phyloP scores from a whole-genome alignment of 2,329 filamentous ascomycete species.

The Salinomyces thailandicus region DNA sequence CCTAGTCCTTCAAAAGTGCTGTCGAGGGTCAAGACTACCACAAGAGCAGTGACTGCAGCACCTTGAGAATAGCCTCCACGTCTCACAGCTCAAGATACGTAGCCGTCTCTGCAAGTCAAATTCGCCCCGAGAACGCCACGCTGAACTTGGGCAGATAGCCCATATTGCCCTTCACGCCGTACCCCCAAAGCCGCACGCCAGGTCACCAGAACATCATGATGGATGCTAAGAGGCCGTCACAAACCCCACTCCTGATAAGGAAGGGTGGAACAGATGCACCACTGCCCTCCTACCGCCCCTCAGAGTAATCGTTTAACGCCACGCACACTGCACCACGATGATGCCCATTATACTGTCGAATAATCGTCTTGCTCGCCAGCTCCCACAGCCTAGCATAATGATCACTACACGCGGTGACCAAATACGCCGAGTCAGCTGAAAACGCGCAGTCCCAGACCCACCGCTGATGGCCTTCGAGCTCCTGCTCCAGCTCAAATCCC shows the following conservation, averaged over 20 bases:
- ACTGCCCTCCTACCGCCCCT: slow-evolving; percentile 10
- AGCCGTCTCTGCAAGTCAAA: too few species aligned
- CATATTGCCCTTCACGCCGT: too few species aligned
- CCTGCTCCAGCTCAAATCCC: slow-evolving; percentile 72
- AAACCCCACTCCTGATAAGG: not conserved
- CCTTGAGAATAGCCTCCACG: too few species aligned
- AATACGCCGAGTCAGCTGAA: slow-evolving; percentile 81
- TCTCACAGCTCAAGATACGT: too few species aligned
- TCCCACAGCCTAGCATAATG: slow-evolving; percentile 92
- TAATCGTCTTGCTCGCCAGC: slow-evolving; percentile 73
- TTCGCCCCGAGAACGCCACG: too few species aligned
- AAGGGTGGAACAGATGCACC: not conserved
- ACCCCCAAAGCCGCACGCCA: too few species aligned
- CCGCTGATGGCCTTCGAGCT: slow-evolving; percentile 78
- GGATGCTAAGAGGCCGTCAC: too few species aligned
- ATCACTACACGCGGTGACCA: slow-evolving; percentile 87
- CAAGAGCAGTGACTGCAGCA: too few species aligned
- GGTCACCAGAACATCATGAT: too few species aligned
- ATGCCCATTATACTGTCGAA: slow-evolving; percentile 90
- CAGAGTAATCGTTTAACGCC: slow-evolving; percentile 64
- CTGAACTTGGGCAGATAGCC: too few species aligned
- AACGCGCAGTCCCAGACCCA: slow-evolving; percentile 99
- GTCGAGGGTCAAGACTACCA: too few species aligned
- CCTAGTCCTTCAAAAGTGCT: too few species aligned
- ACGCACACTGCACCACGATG: slow-evolving; percentile 88